These are phyloP conservation scores for Tuber brumale DNA, from an alignment of 495 filamentous ascomycete genomes.

Conservation along the genomic window DNA sequence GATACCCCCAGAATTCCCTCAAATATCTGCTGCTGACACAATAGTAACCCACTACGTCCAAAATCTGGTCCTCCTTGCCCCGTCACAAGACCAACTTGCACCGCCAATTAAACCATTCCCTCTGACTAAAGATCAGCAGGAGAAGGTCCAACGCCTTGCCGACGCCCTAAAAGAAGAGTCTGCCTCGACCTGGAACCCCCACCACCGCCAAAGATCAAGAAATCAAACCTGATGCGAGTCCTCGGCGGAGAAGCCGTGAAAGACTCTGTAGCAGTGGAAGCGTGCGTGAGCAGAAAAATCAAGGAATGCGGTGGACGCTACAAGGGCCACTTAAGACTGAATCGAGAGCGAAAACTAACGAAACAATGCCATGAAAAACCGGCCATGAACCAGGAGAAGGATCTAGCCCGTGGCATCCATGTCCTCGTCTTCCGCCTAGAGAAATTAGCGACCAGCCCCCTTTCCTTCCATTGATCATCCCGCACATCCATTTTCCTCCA, in stretches of 20 bases:
- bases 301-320: constrained; percentile 57
- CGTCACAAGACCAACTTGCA: constrained; percentile 77
- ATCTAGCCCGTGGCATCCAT: constrained; percentile 74
- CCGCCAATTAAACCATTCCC: constrained; percentile 83
- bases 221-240: constrained; percentile 92
- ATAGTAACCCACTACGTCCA: constrained; percentile 87
- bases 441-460: too few relatives aligned
- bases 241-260: constrained; percentile 96
- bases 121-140: constrained; percentile 78
- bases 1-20: constrained; percentile 58
- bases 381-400: constrained; percentile 72
- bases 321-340: constrained; percentile 64
- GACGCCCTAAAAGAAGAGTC: constrained; percentile 90
- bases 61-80: constrained; percentile 91
- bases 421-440: constrained; percentile 82
- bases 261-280: constrained; percentile 94
- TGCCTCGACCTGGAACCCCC: constrained; percentile 84
- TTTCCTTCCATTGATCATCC: too few relatives aligned
- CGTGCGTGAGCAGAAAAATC: constrained; percentile 83
- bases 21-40: constrained; percentile 68
- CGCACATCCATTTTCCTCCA: too few relatives aligned
- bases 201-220: constrained; percentile 89
- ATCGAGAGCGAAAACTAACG: constrained; percentile 81
- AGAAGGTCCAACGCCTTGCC: constrained; percentile 82
- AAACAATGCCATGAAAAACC: constrained; percentile 84